Conservation (phyloP, 2,329 filamentous ascomycete species). For the Beauveria brongniartii region DNA sequence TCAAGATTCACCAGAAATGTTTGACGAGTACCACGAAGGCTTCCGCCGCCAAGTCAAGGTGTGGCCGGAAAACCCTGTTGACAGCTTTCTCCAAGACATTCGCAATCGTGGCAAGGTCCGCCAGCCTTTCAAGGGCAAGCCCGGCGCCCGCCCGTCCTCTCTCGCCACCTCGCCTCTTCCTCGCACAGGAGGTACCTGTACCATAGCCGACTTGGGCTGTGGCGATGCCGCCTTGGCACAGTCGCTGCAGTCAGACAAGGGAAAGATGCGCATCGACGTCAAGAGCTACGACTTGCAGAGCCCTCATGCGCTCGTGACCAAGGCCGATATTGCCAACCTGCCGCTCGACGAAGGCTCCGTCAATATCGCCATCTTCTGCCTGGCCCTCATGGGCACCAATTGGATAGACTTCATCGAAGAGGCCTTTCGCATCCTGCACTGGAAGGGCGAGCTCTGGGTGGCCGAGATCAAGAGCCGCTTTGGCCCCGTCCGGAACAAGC, state of each 20-base stretch:
- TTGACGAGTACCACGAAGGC: constrained; percentile 90
- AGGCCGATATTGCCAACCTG: constrained; percentile 80
- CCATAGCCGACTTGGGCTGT: constrained; percentile 86
- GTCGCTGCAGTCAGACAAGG: constrained; percentile 53
- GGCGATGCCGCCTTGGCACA: constrained; percentile 79
- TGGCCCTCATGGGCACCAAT: constrained; percentile 98
- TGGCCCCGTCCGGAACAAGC: constrained; percentile 29
- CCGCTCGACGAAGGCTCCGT: constrained; percentile 67
- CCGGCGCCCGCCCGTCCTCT: constrained; percentile 20
- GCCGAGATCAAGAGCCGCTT: constrained; percentile 96
- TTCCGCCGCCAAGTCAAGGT: constrained; percentile 92
- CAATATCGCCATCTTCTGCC: constrained; percentile 88
- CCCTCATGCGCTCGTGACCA: constrained; percentile 67
- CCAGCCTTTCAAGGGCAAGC: constrained; percentile 22
- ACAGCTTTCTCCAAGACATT: constrained; percentile 71
- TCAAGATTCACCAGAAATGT: constrained; percentile 80
- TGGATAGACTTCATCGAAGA: constrained; percentile 97
- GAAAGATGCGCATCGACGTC: constrained; percentile 64
- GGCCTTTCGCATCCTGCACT: constrained; percentile 81
- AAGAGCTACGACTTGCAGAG: constrained; percentile 82
- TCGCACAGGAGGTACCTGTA: constrained; percentile 62
- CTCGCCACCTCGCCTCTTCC: constrained; percentile 48
- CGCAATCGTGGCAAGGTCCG: constrained; percentile 54
- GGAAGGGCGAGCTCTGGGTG: constrained; percentile 95
- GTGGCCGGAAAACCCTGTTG: constrained; percentile 95